Conservation (phyloP, 352 stramenopile genomes). For the Peronospora belbahrii region DNA sequence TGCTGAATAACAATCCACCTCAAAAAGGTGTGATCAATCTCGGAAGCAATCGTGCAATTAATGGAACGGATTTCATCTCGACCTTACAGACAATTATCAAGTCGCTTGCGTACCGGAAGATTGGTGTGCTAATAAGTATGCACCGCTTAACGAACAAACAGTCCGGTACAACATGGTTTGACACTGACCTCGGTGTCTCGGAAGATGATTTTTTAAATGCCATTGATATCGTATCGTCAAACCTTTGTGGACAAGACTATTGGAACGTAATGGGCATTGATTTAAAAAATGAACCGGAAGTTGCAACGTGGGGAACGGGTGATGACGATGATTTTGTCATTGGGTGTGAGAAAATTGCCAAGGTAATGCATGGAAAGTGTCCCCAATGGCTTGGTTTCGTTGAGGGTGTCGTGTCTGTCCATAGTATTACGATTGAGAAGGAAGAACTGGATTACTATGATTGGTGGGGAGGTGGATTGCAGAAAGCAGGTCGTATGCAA, state of each 20-base stretch:
- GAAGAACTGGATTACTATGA: slow-evolving; percentile 60
- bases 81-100: slow-evolving; percentile 66
- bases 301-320: slow-evolving; percentile 60
- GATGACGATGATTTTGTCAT: slow-evolving; percentile 55
- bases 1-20: slow-evolving; percentile 57
- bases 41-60: slow-evolving; percentile 60
- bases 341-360: slow-evolving; percentile 63
- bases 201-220: slow-evolving; percentile 55
- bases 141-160: slow-evolving; percentile 56
- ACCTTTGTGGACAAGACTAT: slow-evolving; percentile 52
- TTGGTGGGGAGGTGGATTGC: slow-evolving; percentile 72
- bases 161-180: slow-evolving; percentile 59
- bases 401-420: slow-evolving; percentile 48
- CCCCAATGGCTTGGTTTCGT: slow-evolving; percentile 75
- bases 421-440: slow-evolving; percentile 42
- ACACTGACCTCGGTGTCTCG: slow-evolving; percentile 32
- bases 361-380: slow-evolving; percentile 67
- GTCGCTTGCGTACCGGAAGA: slow-evolving; percentile 55
- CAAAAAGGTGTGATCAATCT: slow-evolving; percentile 58
- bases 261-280: slow-evolving; percentile 81
- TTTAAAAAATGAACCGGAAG: slow-evolving; percentile 73
- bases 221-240: slow-evolving; percentile 47
- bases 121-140: slow-evolving; percentile 71
- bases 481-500: slow-evolving; percentile 39
- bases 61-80: slow-evolving; percentile 61